A percentile compares a stretch with the other conserved stretches of the same genome.
Conservation (phyloP, 75 land plant species). For the Adiantum capillusveneris region DNA sequence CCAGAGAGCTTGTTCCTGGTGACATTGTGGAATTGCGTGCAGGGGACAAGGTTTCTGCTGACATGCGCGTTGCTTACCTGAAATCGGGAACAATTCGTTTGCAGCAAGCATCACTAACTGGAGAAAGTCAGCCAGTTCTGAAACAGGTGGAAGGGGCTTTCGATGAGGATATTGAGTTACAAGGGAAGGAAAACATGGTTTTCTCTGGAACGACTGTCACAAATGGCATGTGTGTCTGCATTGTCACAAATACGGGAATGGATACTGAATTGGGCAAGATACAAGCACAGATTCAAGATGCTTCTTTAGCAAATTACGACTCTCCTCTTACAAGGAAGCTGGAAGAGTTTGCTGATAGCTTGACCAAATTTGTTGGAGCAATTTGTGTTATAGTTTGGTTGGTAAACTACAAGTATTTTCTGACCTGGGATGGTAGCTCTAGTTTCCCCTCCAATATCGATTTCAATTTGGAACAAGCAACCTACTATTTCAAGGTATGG, state of each 20-base stretch:
- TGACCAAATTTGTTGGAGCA: slow-evolving; percentile 29
- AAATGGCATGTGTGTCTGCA: slow-evolving; percentile 24
- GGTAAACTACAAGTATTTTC: slow-evolving; percentile 31
- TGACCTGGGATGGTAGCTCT: slow-evolving; percentile 21
- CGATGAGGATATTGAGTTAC: slow-evolving; percentile 53
- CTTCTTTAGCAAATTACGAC: slow-evolving; percentile 21
- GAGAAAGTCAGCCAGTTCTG: slow-evolving; percentile 72
- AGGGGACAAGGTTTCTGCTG: slow-evolving; percentile 44
- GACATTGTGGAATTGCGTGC: slow-evolving; percentile 68
- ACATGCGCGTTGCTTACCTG: slow-evolving; percentile 62
- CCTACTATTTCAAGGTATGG: slow-evolving; percentile 35
- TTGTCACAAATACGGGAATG: slow-evolving; percentile 31
- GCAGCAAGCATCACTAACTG: slow-evolving; percentile 75
- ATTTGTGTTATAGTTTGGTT: slow-evolving; percentile 30
- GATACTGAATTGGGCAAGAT: slow-evolving; percentile 28
- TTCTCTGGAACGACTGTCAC: slow-evolving; percentile 34
- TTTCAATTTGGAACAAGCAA: slow-evolving; percentile 27
- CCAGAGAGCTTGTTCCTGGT: slow-evolving; percentile 73
- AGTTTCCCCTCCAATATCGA: slow-evolving; percentile 16
- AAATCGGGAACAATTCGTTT: slow-evolving; percentile 50
- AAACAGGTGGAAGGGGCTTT: slow-evolving; percentile 43
- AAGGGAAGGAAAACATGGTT: slow-evolving; percentile 70
- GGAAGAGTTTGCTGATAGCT: slow-evolving; percentile 25
- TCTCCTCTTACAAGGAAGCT: slow-evolving; percentile 25
- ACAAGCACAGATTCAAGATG: slow-evolving; percentile 33